These are phyloP conservation scores for Arthrobotrys entomopaga DNA, from an alignment of 2,329 filamentous ascomycete species.

Conservation along the genomic window DNA sequence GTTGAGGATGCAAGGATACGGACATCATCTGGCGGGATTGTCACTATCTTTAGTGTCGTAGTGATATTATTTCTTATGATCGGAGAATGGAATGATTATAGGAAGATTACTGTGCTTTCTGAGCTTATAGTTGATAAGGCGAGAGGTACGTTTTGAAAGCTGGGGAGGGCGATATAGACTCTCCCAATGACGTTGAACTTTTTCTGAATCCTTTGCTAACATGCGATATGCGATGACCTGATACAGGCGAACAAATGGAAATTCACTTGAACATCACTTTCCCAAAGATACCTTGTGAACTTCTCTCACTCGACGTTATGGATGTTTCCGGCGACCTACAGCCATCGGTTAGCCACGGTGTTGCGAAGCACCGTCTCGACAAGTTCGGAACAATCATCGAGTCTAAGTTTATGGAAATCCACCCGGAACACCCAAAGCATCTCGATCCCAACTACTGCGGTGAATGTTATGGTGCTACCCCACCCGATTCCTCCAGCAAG, in stretches of 20 bases:
- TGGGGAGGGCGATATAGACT: neutral
- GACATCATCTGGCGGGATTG: constrained; percentile 92
- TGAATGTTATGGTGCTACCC: constrained; percentile 84
- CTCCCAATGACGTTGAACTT: neutral
- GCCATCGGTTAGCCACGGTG: constrained; percentile 89
- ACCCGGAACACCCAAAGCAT: constrained; percentile 74
- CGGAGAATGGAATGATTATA: constrained; percentile 96
- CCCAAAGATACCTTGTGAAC: constrained; percentile 90
- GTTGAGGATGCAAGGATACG: constrained; percentile 97
- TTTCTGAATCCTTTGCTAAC: neutral
- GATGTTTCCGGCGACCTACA: constrained; percentile 98
- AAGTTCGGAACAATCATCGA: constrained; percentile 68
- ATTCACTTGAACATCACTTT: constrained; percentile 98
- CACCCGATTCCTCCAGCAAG: constrained; percentile 76
- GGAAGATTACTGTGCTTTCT: constrained; percentile 83
- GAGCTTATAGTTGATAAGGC: constrained; percentile 97
- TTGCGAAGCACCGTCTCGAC: constrained; percentile 86
- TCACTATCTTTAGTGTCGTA: constrained; percentile 89
- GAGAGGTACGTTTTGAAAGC: constrained; percentile 68
- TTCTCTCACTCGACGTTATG: constrained; percentile 97
- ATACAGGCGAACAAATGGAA: constrained; percentile 86
- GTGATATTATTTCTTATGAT: constrained; percentile 88
- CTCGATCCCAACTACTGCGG: constrained; percentile 94
- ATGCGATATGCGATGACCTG: no score
- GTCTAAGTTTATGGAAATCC: constrained; percentile 57